Evolutionary conservation across 140 eudicot genomes (phyloP), one percentile per base, ranked within the genome.

Genomic region (Erigeron philadelphicus): DNA sequence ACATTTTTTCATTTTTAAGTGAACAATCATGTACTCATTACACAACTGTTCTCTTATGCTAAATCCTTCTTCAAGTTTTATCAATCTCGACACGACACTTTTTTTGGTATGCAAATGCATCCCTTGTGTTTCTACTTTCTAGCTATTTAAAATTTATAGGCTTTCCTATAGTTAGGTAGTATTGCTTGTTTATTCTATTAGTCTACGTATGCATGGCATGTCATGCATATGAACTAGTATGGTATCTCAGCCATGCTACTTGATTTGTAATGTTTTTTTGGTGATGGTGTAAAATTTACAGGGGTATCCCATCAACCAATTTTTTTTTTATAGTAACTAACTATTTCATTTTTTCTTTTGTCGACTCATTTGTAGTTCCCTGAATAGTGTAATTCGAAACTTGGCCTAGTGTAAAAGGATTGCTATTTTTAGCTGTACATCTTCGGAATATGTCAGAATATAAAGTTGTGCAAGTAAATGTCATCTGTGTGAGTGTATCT

Each of bases 31-130:
- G 18, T 62, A 49, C 13, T 46, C 57, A 47, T 57, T n/a, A 44
- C 16, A n/a, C 48, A 64, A 18, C n/a, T 13, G 56, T 47, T 64
- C 41, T 70, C 11, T 70, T n/a, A 13, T 11, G 23, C 18, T n/a
- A 53, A 19, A 53, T 64, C 66, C 21, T 25, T 21, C 11, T 53
- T 0, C 21, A 58, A 31, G 21, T n/a, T 35, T 61, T 48, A 61
- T 42, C 42, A 31, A 47, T n/a, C 19, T 38, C 6, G 38, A 11
- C 65, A 69, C 57, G 66, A 7, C 23, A 70, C 56, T 13, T 57
- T 42, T 40, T 41, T 50, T 40, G 55, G 65, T 42, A 42, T 56
- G 65, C 43, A 54, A 12, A 11, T 40, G 54, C 73, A 54, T 56
- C 43, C 17, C 54, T 0, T 10, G 55, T 43, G 23, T 31, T 11